Percentiles rank a stretch among this genome's conserved stretches.
Conservation (phyloP, 2,329 filamentous ascomycete genomes). For the Emericellopsis cladophorae region DNA sequence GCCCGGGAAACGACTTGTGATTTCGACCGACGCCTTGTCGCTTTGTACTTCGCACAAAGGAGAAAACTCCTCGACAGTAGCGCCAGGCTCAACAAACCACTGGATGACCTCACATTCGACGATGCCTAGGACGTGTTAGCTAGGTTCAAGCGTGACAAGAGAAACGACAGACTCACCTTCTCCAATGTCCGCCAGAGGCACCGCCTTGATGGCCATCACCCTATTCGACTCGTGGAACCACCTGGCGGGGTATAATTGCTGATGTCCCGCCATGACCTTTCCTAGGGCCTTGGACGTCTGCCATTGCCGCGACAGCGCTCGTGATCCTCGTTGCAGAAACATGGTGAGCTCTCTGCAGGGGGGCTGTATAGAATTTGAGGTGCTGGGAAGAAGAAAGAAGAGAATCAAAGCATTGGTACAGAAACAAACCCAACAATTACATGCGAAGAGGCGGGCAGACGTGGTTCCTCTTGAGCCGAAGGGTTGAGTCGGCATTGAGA, state of each 20-base stretch:
- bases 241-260: conserved; percentile 14
- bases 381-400: neutral
- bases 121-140: conserved; percentile 49
- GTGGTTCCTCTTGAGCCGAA: conserved; percentile 3
- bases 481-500: conserved; percentile 4
- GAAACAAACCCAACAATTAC: conserved; percentile 2
- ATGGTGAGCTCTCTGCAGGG: conserved; percentile 19
- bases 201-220: conserved; percentile 57
- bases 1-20: conserved; percentile 89
- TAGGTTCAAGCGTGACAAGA: neutral
- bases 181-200: conserved; percentile 73
- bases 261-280: conserved; percentile 13
- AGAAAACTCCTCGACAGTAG: conserved; percentile 93
- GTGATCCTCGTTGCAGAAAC: conserved; percentile 41
- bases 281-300: conserved; percentile 26
- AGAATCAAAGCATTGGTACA: conserved; percentile 1
- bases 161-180: conserved; percentile 45
- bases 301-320: conserved; percentile 37
- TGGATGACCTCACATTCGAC: conserved; percentile 98
- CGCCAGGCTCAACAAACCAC: conserved; percentile 96
- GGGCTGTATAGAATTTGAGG: neutral
- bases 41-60: conserved; percentile 97
- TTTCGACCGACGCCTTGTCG: conserved; percentile 85
- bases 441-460: neutral
- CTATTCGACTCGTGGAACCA: conserved; percentile 38